Percentiles rank a stretch among this genome's conserved stretches.
phyloP scores from a whole-genome alignment of 2,329 filamentous ascomycete genomes.

The Apiospora aurea region DNA sequence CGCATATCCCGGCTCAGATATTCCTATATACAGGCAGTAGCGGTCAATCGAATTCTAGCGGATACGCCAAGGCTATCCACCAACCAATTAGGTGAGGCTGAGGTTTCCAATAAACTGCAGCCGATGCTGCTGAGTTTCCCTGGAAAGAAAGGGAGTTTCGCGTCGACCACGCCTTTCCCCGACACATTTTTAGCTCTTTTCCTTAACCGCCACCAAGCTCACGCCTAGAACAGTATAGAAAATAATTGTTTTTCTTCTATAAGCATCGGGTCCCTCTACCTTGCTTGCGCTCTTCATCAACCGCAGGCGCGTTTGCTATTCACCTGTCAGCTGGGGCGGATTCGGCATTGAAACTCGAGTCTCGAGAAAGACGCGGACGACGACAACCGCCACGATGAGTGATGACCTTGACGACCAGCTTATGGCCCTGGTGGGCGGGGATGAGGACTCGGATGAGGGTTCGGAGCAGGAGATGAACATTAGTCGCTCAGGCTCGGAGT shows the following conservation, averaged over 20 bases:
- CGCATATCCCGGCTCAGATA: background rate
- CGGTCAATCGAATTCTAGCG: constrained; percentile 13
- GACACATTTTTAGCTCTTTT: background rate
- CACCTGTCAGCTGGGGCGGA: background rate
- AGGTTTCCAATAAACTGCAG: constrained; percentile 14
- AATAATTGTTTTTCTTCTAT: background rate
- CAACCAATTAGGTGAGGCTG: constrained; percentile 14
- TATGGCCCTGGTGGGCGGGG: constrained; percentile 87
- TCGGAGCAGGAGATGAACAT: constrained; percentile 57
- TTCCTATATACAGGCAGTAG: background rate
- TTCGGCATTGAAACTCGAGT: background rate
- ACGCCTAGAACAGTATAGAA: background rate
- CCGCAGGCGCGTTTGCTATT: constrained; percentile 8
- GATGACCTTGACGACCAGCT: constrained; percentile 93
- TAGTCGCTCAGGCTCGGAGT: constrained; percentile 62
- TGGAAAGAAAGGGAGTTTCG: constrained; percentile 20
- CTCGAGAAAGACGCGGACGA: constrained; percentile 1
- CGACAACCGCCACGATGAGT: constrained; percentile 59
- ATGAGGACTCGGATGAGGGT: constrained; percentile 66
- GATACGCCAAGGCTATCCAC: background rate
- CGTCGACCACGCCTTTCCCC: background rate
- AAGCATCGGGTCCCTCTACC: background rate
- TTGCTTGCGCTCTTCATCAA: constrained; percentile 2
- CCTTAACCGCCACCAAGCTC: background rate
- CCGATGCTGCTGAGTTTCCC: constrained; percentile 8